Conservation (phyloP, 1,284 basidiomycete species). For the Kalmanozyma brasiliensis region DNA sequence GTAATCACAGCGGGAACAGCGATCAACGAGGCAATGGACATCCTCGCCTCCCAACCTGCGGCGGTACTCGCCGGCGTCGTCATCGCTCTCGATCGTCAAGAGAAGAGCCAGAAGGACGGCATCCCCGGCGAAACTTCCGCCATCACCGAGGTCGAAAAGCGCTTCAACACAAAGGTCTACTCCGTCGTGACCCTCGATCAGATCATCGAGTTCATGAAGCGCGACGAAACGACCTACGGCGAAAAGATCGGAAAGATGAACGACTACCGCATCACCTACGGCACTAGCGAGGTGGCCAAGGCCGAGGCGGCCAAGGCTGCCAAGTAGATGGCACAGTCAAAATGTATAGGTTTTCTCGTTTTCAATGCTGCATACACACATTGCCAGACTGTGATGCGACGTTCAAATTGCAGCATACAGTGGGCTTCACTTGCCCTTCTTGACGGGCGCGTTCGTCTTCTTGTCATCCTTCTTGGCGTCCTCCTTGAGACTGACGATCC, state of each 20-base stretch:
- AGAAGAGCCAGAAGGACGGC: slow-evolving; percentile 76
- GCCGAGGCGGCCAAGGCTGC: slow-evolving; percentile 17
- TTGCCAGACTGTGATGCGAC: no score
- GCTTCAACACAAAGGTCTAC: slow-evolving; percentile 77
- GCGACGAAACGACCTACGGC: slow-evolving; percentile 71
- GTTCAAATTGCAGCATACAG: neutral
- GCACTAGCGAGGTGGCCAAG: slow-evolving; percentile 69
- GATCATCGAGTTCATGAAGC: slow-evolving; percentile 83
- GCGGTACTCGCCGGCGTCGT: slow-evolving; percentile 82
- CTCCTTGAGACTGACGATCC: slow-evolving; percentile 94
- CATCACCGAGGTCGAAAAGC: slow-evolving; percentile 79
- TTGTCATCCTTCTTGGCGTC: slow-evolving; percentile 71
- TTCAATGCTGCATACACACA: no score
- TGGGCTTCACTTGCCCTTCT: slow-evolving; percentile 22
- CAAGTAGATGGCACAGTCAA: neutral
- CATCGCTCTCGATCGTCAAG: slow-evolving; percentile 88
- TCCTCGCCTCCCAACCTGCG: slow-evolving; percentile 49
- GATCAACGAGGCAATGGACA: slow-evolving; percentile 65
- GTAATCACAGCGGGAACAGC: slow-evolving; percentile 87
- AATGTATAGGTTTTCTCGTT: neutral
- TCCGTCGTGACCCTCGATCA: slow-evolving; percentile 85
- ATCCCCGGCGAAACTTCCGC: slow-evolving; percentile 41
- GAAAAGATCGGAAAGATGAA: slow-evolving; percentile 81
- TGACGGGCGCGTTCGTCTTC: slow-evolving; percentile 16
- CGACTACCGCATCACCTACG: slow-evolving; percentile 83